These are phyloP conservation scores for Ophiocordyceps camponoti-floridani DNA, from an alignment of 2,329 filamentous ascomycete species.

Conservation along the genomic window DNA sequence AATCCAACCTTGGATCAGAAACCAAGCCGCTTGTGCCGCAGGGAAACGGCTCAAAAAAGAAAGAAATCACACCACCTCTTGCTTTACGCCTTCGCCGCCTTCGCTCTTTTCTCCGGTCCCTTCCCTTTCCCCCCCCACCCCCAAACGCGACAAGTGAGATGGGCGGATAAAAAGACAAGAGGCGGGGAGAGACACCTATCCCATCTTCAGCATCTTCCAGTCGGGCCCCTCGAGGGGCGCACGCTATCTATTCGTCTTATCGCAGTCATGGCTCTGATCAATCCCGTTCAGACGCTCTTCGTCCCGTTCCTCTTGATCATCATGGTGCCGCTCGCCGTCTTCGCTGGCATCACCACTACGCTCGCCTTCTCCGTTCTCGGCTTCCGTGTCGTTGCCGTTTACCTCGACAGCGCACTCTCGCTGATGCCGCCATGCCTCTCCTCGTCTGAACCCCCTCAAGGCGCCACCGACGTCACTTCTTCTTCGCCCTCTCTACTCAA, in stretches of 20 bases:
- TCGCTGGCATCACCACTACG: constrained; percentile 44
- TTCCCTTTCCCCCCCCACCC: no score
- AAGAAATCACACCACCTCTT: no score
- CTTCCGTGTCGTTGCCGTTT: constrained; percentile 41
- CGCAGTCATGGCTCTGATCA: constrained; percentile 30
- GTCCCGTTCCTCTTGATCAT: constrained; percentile 45
- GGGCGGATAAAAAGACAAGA: no score
- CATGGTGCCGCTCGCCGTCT: constrained; percentile 43
- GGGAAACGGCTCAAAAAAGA: no score
- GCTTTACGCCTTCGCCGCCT: no score
- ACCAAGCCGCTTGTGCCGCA: no score
- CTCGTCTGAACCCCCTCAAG: background rate
- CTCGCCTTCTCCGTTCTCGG: constrained; percentile 43
- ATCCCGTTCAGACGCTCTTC: constrained; percentile 35
- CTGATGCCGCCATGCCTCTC: constrained; percentile 35
- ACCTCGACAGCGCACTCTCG: constrained; percentile 42
- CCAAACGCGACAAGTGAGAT: no score
- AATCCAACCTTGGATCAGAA: no score
- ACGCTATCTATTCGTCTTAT: background rate
- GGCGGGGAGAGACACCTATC: no score
- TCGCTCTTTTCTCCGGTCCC: no score
- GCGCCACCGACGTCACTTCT: background rate
- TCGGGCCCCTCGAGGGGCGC: no score
- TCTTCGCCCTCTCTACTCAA: background rate
- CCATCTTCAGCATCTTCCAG: no score